A percentile compares a stretch with the other conserved stretches of the same genome.
phyloP scores from a whole-genome alignment of 192 early-diverging fungal species.

The Mortierella alpina region DNA sequence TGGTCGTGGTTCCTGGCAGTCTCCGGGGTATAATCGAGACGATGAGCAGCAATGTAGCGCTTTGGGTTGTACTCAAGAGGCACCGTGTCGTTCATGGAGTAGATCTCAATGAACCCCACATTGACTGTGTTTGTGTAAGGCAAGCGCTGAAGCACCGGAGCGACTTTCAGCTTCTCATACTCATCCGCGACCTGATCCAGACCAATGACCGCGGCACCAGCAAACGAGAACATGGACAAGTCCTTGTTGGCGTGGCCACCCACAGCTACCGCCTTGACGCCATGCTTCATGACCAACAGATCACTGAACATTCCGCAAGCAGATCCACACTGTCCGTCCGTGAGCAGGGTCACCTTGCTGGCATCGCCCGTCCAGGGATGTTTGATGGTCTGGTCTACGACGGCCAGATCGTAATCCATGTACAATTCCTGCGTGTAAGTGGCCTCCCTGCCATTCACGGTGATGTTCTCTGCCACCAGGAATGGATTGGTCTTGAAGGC shows the following conservation, averaged over 20 bases:
- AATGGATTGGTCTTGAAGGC: constrained; percentile 12
- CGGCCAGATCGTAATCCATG: neutral
- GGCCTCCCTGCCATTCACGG: neutral
- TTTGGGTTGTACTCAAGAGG: constrained; percentile 17
- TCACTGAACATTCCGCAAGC: constrained; percentile 18
- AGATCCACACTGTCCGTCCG: constrained; percentile 33
- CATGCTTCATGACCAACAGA: neutral
- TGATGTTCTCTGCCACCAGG: neutral
- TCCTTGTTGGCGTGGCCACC: neutral
- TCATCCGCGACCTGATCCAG: neutral
- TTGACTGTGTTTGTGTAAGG: neutral
- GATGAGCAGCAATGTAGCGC: constrained; percentile 2
- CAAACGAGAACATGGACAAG: constrained; percentile 24
- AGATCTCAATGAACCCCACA: neutral
- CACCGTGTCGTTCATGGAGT: neutral
- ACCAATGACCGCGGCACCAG: neutral
- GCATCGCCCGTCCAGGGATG: constrained; percentile 23
- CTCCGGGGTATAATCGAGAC: constrained; percentile 26
- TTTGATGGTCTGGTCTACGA: neutral
- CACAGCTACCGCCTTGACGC: constrained; percentile 16
- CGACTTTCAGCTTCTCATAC: neutral
- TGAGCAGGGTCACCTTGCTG: constrained; percentile 14
- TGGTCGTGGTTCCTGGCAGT: constrained; percentile 13
- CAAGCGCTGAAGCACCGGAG: neutral
- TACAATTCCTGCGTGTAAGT: constrained; percentile 8